Conservation (phyloP, 2,329 filamentous ascomycete species). For the Alternaria consortialis region DNA sequence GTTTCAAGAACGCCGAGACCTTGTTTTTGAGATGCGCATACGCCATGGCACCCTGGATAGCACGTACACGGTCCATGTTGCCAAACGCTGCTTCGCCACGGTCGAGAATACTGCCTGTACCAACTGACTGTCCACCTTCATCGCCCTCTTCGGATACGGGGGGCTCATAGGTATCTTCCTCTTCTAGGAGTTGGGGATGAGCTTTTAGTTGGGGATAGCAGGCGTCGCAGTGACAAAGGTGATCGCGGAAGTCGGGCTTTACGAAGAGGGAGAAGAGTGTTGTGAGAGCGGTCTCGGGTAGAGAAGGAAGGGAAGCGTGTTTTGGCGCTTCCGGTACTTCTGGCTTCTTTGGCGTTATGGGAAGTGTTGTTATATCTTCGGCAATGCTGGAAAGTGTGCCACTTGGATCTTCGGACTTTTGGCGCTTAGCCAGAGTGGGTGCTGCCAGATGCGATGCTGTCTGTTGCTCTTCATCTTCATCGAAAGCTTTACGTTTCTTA, state of each 20-base stretch:
- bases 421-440: slow-evolving; percentile 42
- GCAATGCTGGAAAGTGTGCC: slow-evolving; percentile 47
- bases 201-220: slow-evolving; percentile 78
- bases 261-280: slow-evolving; percentile 83
- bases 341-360: slow-evolving; percentile 40
- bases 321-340: slow-evolving; percentile 62
- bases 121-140: slow-evolving; percentile 65
- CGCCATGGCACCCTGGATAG: slow-evolving; percentile 95
- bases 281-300: slow-evolving; percentile 61
- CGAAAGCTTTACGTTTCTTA: slow-evolving; percentile 59
- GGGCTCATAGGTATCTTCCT: slow-evolving; percentile 93
- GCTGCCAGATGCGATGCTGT: slow-evolving; percentile 22
- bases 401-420: slow-evolving; percentile 47
- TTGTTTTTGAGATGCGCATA: slow-evolving; percentile 97
- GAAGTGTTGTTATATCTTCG: slow-evolving; percentile 36
- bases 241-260: slow-evolving; percentile 77
- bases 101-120: slow-evolving; percentile 85
- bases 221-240: slow-evolving; percentile 81
- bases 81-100: slow-evolving; percentile 91
- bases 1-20: slow-evolving; percentile 91
- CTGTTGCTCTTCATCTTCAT: slow-evolving; percentile 47
- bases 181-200: slow-evolving; percentile 86
- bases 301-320: slow-evolving; percentile 64
- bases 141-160: slow-evolving; percentile 73
- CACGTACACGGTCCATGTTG: slow-evolving; percentile 89